A percentile compares a stretch with the other conserved stretches of the same genome.
phyloP scores from a whole-genome alignment of 2,329 filamentous ascomycete genomes.

The Apiospora kogelbergensis region DNA sequence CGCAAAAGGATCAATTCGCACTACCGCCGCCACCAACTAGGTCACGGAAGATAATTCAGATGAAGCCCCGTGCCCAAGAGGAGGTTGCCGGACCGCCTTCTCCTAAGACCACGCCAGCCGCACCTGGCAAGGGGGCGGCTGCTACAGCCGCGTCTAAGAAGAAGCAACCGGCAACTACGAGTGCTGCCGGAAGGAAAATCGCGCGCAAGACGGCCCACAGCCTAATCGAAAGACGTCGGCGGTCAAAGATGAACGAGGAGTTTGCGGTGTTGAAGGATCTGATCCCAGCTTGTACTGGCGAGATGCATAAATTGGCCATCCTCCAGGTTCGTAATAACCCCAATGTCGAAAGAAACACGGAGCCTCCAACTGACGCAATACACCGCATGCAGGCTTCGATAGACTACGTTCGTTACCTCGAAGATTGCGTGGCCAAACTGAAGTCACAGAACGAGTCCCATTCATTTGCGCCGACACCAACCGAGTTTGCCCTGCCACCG shows the following conservation, averaged over 20 bases:
- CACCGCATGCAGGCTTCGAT: slow-evolving; percentile 72
- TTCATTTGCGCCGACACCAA: slow-evolving; percentile 26
- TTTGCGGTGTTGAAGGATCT: slow-evolving; percentile 91
- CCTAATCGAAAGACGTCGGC: slow-evolving; percentile 82
- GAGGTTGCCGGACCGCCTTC: slow-evolving; percentile 27
- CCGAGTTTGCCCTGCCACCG: slow-evolving; percentile 28
- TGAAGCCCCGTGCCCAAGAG: slow-evolving; percentile 69
- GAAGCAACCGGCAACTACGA: slow-evolving; percentile 74
- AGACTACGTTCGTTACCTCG: slow-evolving; percentile 91
- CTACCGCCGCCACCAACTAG: slow-evolving; percentile 90
- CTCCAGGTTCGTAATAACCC: slow-evolving; percentile 64
- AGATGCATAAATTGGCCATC: slow-evolving; percentile 98
- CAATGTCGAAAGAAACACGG: background rate
- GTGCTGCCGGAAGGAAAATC: slow-evolving; percentile 88
- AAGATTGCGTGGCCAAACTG: slow-evolving; percentile 81
- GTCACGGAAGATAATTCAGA: slow-evolving; percentile 95
- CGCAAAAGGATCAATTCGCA: slow-evolving; percentile 66
- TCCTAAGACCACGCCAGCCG: background rate
- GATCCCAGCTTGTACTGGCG: slow-evolving; percentile 93
- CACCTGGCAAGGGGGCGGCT: slow-evolving; percentile 19
- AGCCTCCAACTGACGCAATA: slow-evolving; percentile 1
- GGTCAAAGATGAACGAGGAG: slow-evolving; percentile 99
- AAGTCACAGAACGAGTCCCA: slow-evolving; percentile 57
- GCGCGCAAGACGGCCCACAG: slow-evolving; percentile 96
- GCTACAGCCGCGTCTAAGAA: slow-evolving; percentile 56